Base-by-base conservation (phyloP, 805 yeast species). In the Starmerella roubikii region DNA sequence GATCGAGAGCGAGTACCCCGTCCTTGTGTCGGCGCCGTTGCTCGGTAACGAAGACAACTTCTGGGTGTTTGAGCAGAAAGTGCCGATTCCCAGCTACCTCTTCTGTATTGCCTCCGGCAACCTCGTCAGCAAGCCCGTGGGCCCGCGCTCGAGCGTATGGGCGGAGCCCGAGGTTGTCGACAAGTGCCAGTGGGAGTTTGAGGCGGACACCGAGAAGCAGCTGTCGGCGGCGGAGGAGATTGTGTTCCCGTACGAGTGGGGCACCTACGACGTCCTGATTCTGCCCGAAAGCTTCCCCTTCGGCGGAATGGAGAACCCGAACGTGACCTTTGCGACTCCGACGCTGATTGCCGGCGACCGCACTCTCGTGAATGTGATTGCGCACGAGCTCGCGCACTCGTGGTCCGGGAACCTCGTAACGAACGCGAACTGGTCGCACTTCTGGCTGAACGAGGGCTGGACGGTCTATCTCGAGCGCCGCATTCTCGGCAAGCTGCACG, bases 391-490 rank as follows among this genome's bases (percentile, higher is more conserved):
- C 48, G 86, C 94, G 1, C 95, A 85, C 58, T 78, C 93, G 30
- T 85, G 94, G 93, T 71, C 83, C 1, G 95, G 95, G 32, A 85
- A 85, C 54, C 68, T 84, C 48, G 94, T 85, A 30, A 85, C 94
- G 22, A 85, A 83, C 58, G 74, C 78, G 52, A 78, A 91, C 0
- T 85, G 94, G 91, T 86, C 82, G 54, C 93, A 84, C 61, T 84
- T 85, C 58, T 85, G 93, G 91, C 69, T 85, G 49, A 85, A 85
- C 57, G 95, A 85, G 63, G 95, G 95, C 27, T 85, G 94, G 94
- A 84, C 94, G 5, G 94, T 85, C 29, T 85, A 85, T 57, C 60
- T 85, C 27, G 95, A 85, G 60, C 71, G 95, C 56, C 66, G 94
- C 52, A 84, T 85, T 42, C 64, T 74, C 22, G 93, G 81, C 15